These are phyloP conservation scores for Abrus precatorius DNA, from an alignment of 306 rosid genomes.

Conservation along the genomic window DNA sequence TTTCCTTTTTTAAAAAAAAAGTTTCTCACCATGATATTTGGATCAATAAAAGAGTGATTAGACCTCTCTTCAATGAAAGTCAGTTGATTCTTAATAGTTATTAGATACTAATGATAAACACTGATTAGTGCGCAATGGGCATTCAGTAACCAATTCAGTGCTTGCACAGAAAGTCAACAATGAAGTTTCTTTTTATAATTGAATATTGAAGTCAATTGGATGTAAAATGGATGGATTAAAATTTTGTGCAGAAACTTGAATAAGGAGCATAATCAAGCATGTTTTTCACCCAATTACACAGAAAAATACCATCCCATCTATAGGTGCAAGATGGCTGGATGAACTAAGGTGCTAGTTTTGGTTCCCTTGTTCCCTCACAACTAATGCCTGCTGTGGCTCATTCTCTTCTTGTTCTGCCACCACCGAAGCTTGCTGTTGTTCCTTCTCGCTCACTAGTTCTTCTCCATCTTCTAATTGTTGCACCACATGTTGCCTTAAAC, in stretches of 20 bases:
- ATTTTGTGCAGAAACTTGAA: too few species aligned
- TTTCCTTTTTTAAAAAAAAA: too few species aligned
- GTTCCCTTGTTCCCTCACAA: constrained; percentile 35
- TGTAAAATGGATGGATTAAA: not conserved
- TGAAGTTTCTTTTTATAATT: too few species aligned
- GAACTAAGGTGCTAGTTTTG: constrained; percentile 13
- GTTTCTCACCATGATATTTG: too few species aligned
- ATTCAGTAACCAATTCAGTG: too few species aligned
- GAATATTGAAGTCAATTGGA: not conserved
- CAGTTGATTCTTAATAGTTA: too few species aligned
- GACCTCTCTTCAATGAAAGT: too few species aligned
- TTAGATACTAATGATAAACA: too few species aligned
- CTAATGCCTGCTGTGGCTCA: constrained; percentile 47
- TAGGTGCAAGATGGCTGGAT: not conserved
- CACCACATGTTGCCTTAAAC: constrained; percentile 62
- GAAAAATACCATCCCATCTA: not conserved
- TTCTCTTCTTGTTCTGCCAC: constrained; percentile 49
- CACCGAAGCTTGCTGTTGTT: constrained; percentile 53
- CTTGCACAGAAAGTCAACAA: too few species aligned
- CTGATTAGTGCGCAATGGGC: too few species aligned
- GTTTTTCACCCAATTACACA: not conserved
- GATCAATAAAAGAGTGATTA: too few species aligned
- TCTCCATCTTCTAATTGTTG: constrained; percentile 56
- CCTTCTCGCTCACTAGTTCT: constrained; percentile 54
- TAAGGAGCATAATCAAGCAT: constrained; percentile 3